These are phyloP conservation scores for Oryza brachyantha DNA, from an alignment of 176 grass and related monocot genomes.

Conservation along the genomic window DNA sequence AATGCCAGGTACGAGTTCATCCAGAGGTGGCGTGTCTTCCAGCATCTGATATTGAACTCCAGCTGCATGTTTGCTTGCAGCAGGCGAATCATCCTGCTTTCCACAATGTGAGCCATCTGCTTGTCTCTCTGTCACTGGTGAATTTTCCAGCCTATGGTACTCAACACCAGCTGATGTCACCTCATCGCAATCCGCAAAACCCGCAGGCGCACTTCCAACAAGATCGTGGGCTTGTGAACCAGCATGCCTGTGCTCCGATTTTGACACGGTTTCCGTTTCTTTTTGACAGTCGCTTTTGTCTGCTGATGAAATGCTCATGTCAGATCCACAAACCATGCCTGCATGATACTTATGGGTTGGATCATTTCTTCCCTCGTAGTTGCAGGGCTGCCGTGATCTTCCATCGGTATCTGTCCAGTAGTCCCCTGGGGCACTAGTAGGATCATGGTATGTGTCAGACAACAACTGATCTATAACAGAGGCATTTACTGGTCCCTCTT, in stretches of 20 bases:
- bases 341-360: slow-evolving; percentile 19
- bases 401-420: slow-evolving; percentile 45
- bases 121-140: neutral
- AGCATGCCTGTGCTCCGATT: neutral
- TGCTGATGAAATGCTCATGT: slow-evolving; percentile 64
- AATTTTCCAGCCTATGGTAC: neutral
- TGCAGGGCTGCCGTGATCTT: slow-evolving; percentile 33
- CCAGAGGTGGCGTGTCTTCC: neutral
- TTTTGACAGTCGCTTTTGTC: slow-evolving; percentile 15
- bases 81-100: neutral
- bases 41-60: neutral
- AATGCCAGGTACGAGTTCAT: neutral
- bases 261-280: slow-evolving; percentile 6
- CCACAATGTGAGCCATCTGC: neutral
- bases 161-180: slow-evolving; percentile 17
- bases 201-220: neutral
- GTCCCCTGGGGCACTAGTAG: slow-evolving; percentile 42
- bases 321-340: slow-evolving; percentile 2
- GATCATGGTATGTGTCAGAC: slow-evolving; percentile 38
- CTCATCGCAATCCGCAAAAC: slow-evolving; percentile 17
- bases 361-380: slow-evolving; percentile 22
- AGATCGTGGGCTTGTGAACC: neutral
- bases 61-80: neutral
- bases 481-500: neutral
- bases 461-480: slow-evolving; percentile 26